Base-by-base conservation (phyloP, 805 yeast genomes). In the Zygotorulaspora florentina region DNA sequence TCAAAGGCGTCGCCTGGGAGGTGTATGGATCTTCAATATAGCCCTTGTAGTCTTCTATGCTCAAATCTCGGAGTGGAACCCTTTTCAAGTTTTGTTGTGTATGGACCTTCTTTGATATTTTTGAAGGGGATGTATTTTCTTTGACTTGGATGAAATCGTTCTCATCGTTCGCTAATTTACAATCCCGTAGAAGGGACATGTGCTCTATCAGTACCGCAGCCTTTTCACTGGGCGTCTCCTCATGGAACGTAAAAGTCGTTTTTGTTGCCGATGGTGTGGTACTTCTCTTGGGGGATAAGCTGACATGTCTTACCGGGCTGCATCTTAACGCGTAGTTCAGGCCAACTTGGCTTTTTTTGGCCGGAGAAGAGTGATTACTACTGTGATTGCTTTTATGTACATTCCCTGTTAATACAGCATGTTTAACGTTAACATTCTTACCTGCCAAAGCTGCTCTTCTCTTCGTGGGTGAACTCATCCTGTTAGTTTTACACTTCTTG, bases 131-230 rank as follows among this genome's bases (percentile, higher is more conserved):
- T 43, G 49, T 43, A 46, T 52, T 51, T 48, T 51, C 56, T 39
- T 50, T 49, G 26, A 52, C 44, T 23, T 47, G 44, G 20, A 54
- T 51, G 33, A 47, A 50, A 35, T 52, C 50, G 17, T 52, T 54
- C 54, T 40, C 69, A 55, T 42, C 65, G 53, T 37, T 58, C 43
- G 26, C 59, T 42, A 39, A 58, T 64, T 16, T 51, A 7, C 35
- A 27, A 8, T 18, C 23, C 46, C 37, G 63, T 54, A 37, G 58
- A 49, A 43, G 62, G 58, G 48, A 57, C 58, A 40, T 52, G 31
- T 57, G 58, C 26, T 45, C 37, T 35, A 52, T 47, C 11, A 57
- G 33, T 15, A 43, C 40, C 2, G 47, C 40, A 5, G 48, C 45
- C 29, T 62, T 49, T 20, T 55, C 52, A 8, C 47, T 51, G 20